phyloP scores from a whole-genome alignment of 1,139 yeast genomes.

The Suhomyces bokatorum region DNA sequence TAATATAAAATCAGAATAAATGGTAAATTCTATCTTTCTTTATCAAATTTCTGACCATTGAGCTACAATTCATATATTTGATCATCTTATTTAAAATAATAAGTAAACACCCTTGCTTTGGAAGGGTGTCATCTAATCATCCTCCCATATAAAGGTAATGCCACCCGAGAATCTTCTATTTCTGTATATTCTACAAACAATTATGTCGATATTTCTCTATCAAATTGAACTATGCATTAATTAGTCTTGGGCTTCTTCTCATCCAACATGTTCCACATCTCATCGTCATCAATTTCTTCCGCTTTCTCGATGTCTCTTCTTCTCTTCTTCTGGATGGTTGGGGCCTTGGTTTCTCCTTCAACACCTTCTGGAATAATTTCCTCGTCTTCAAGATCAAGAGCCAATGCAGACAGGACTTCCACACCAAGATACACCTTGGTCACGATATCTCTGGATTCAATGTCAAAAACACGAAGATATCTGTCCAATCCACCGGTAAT shows the following conservation, averaged over 20 bases:
- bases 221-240: not conserved
- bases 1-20: too few species aligned
- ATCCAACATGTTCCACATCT: constrained; percentile 42
- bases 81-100: too few species aligned
- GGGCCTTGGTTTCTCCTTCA: constrained; percentile 14
- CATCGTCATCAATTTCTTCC: constrained; percentile 38
- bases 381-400: constrained; percentile 49
- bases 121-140: too few species aligned
- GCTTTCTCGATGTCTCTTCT: constrained; percentile 27
- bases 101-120: too few species aligned
- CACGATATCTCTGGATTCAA: constrained; percentile 54
- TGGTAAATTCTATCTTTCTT: too few species aligned
- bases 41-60: too few species aligned
- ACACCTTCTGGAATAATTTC: constrained; percentile 21
- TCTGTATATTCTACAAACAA: too few species aligned
- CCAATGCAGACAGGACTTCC: constrained; percentile 58
- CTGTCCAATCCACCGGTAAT: constrained; percentile 84
- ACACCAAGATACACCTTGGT: constrained; percentile 78
- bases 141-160: too few species aligned
- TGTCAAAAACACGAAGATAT: constrained; percentile 74
- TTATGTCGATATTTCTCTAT: too few species aligned
- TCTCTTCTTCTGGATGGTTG: constrained; percentile 15
- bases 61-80: too few species aligned
- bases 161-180: too few species aligned
- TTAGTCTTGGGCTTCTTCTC: constrained; percentile 27